A percentile compares a stretch with the other conserved stretches of the same genome.
Conservation (phyloP, 371 early-diverging fungal species). For the Haplosporangium sp. region DNA sequence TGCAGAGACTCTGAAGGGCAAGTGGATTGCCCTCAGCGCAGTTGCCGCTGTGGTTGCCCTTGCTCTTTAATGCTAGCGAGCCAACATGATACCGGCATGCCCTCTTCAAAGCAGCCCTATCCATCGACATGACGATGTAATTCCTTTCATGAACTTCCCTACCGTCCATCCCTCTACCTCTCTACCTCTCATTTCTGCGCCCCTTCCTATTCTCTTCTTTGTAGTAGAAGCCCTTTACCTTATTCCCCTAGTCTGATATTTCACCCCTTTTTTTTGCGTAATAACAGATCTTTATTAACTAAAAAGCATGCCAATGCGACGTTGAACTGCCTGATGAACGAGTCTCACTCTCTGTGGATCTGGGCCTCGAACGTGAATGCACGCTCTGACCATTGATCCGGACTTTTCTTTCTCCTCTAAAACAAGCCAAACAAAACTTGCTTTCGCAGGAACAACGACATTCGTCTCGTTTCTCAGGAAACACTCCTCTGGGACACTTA, state of each 20-base stretch:
- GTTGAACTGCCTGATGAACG: constrained; percentile 18
- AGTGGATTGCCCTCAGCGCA: constrained; percentile 31
- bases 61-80: constrained; percentile 5
- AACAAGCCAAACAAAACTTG: constrained; percentile 16
- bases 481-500: constrained; percentile 14
- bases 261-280: too few relatives aligned
- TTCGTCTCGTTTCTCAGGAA: background rate
- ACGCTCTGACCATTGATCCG: background rate
- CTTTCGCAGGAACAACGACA: background rate
- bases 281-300: background rate
- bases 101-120: too few relatives aligned
- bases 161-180: too few relatives aligned
- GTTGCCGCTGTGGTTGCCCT: constrained; percentile 9
- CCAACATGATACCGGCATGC: too few relatives aligned
- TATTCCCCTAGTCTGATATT: too few relatives aligned
- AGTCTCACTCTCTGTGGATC: constrained; percentile 7
- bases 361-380: constrained; percentile 12
- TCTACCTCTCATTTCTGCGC: too few relatives aligned
- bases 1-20: constrained; percentile 18
- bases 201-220: too few relatives aligned
- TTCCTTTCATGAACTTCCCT: too few relatives aligned
- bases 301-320: constrained; percentile 21
- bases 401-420: background rate
- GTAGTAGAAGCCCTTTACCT: too few relatives aligned
- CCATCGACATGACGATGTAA: too few relatives aligned